A percentile compares a stretch with the other conserved stretches of the same genome.
Conservation (phyloP, 129 eudicot species). For the Flaveria bidentis region DNA sequence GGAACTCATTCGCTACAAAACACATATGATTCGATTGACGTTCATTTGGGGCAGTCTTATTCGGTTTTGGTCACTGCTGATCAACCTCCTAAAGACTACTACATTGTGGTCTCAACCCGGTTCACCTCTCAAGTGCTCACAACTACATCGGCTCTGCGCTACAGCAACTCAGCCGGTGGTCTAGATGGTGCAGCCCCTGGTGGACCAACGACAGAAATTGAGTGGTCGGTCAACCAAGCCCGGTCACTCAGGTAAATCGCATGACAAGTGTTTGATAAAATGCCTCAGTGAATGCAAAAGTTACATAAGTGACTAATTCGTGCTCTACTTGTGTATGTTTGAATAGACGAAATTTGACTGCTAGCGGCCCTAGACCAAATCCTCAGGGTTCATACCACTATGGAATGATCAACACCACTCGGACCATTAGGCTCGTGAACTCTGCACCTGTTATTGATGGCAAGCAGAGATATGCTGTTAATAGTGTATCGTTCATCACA, state of each 20-base stretch:
- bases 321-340: background rate
- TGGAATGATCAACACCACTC: constrained; percentile 62
- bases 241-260: constrained; percentile 56
- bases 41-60: constrained; percentile 70
- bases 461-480: constrained; percentile 67
- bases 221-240: constrained; percentile 75
- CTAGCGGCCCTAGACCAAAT: constrained; percentile 85
- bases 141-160: constrained; percentile 58
- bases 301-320: background rate
- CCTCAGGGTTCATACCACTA: constrained; percentile 84
- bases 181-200: constrained; percentile 53
- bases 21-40: constrained; percentile 55
- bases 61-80: constrained; percentile 66
- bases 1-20: constrained; percentile 67
- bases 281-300: constrained; percentile 13
- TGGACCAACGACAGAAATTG: constrained; percentile 55
- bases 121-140: constrained; percentile 65
- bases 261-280: background rate
- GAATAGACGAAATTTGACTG: constrained; percentile 61
- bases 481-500: constrained; percentile 52
- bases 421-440: constrained; percentile 55
- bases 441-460: constrained; percentile 61
- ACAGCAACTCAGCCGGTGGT: constrained; percentile 49
- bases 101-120: constrained; percentile 57
- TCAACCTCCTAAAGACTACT: constrained; percentile 64